phyloP scores from a whole-genome alignment of 345 rosid genomes.

The Acer saccharum region DNA sequence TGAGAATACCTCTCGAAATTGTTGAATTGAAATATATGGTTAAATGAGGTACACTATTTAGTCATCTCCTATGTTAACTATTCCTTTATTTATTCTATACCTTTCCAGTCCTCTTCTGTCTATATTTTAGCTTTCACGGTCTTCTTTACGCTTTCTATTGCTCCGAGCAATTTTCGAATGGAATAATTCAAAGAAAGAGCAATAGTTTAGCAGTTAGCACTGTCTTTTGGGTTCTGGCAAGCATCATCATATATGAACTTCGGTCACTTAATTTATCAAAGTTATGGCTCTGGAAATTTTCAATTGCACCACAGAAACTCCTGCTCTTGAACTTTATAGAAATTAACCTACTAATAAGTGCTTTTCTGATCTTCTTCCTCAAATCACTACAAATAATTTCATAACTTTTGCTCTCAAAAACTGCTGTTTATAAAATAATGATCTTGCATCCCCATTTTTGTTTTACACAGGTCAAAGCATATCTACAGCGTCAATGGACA shows the following conservation, averaged over 20 bases:
- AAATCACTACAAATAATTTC: not conserved
- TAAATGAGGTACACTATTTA: not conserved
- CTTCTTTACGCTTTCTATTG: too few species aligned
- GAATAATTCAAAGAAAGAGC: too few species aligned
- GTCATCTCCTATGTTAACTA: too few species aligned
- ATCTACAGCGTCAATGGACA: slow-evolving; percentile 86
- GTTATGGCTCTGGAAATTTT: not conserved
- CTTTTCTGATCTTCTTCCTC: not conserved
- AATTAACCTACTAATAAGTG: not conserved
- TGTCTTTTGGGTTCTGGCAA: too few species aligned
- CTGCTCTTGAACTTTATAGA: not conserved
- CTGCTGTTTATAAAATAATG: not conserved
- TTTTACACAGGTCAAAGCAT: slow-evolving; percentile 60
- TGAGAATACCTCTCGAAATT: slow-evolving; percentile 1
- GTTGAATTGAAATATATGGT: not conserved
- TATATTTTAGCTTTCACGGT: too few species aligned
- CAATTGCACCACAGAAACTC: not conserved
- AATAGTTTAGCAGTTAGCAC: too few species aligned
- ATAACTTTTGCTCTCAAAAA: not conserved
- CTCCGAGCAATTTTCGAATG: too few species aligned
- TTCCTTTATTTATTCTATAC: too few species aligned
- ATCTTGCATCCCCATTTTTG: not conserved
- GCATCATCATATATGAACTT: too few species aligned
- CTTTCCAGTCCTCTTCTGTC: too few species aligned
- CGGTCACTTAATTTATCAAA: too few species aligned